Base-by-base conservation (phyloP, 1,284 basidiomycete genomes). In the Boletellus deceptivus region DNA sequence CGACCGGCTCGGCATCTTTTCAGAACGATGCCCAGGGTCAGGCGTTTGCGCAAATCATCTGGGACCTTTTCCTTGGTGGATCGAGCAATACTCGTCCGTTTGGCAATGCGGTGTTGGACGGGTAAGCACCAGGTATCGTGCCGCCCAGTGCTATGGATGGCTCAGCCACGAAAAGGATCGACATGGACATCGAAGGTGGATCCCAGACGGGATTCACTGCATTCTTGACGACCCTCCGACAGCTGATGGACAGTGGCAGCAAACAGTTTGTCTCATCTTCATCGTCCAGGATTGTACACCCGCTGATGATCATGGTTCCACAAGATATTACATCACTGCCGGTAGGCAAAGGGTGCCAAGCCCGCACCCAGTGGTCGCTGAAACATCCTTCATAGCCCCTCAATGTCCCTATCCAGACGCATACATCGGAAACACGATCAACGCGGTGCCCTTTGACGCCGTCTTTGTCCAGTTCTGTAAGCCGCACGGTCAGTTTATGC, bases 151-250 rank as follows among this genome's bases (percentile, higher is more conserved):
- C 16, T 11, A 29, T 25, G 20, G 3, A 4, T 37, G 11, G 20
- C 44, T 59, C 10, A 63, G 24, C 4, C 7, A 39, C 11, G 6
- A 10, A 35, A 49, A 84, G 82, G 25, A 70, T 86, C 38, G 84
- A 87, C 58, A 67, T 87, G 41, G 84, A 86, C 56, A 82, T 87
- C 49, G 85, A 87, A 63, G 79, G 81, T 20, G 84, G 84, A 24
- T 59, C 68, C 3, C 73, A 74, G 41, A 70, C 71, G 3, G 77
- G 79, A 49, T 82, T 76, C 61, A 69, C 71, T 16, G 75, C 80
- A 0, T 86, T 87, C 57, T 73, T 84, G 35, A 80, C 69, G 37
- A 67, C 72, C 48, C 72, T 87, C 18, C 72, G 82, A 6, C 63
- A 72, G 0, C 73, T 77, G 52, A 70, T 77, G 48, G 61, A 69